Conservation (phyloP, 805 yeast genomes). For the Starmera dryadoides region DNA sequence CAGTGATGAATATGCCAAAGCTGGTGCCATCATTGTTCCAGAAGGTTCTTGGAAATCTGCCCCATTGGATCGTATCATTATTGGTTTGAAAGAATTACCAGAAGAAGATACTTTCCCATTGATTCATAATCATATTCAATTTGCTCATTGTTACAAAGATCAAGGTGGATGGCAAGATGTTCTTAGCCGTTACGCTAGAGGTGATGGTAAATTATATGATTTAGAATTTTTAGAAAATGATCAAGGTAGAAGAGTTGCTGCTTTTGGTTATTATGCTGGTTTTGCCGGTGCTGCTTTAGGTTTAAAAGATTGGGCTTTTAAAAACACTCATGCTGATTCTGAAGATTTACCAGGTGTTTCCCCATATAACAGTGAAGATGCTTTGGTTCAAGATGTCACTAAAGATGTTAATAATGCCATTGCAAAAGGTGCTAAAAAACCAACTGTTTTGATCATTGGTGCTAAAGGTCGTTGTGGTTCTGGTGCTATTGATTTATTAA, state of each 20-base stretch:
- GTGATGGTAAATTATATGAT: slow-evolving; percentile 87
- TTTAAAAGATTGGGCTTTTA: slow-evolving; percentile 88
- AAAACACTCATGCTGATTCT: slow-evolving; percentile 61
- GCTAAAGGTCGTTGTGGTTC: slow-evolving; percentile 98
- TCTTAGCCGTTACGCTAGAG: slow-evolving; percentile 79
- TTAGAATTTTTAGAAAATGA: slow-evolving; percentile 92
- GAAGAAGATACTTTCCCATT: slow-evolving; percentile 87
- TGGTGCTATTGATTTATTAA: slow-evolving; percentile 85
- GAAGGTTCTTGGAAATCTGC: slow-evolving; percentile 91
- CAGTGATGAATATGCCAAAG: slow-evolving; percentile 65
- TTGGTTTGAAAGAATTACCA: slow-evolving; percentile 93
- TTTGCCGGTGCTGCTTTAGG: slow-evolving; percentile 99
- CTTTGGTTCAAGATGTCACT: slow-evolving; percentile 66
- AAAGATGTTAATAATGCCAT: slow-evolving; percentile 49
- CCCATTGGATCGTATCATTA: slow-evolving; percentile 81
- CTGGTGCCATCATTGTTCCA: slow-evolving; percentile 85
- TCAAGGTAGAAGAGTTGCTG: slow-evolving; percentile 97
- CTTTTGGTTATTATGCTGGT: slow-evolving; percentile 99
- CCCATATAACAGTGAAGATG: slow-evolving; percentile 78
- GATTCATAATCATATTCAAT: slow-evolving; percentile 93
- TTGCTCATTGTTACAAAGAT: slow-evolving; percentile 97
- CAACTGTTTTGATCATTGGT: slow-evolving; percentile 85
- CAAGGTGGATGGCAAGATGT: slow-evolving; percentile 98
- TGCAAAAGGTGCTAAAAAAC: slow-evolving; percentile 56
- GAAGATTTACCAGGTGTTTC: slow-evolving; percentile 72